Base-by-base conservation (phyloP, 106 monocot species). In the Acorus calamus region DNA sequence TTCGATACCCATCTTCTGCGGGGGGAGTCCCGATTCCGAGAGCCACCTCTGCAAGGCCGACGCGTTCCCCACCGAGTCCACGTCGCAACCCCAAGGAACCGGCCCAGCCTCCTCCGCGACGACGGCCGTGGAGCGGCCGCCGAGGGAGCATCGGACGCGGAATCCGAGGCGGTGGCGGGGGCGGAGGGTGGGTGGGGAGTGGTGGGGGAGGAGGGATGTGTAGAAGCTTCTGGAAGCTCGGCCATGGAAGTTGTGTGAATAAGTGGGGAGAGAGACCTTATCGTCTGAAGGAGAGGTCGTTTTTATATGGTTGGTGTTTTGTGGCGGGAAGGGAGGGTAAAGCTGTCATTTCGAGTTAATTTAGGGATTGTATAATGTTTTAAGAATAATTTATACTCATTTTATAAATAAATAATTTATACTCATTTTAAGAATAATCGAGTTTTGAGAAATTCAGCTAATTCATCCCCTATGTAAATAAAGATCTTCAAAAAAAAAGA, bases 41-140 rank as follows among this genome's bases (percentile, higher is more conserved):
- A 94, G 77, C 93, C 93, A 94, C 66, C 62, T 12, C 81, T 86
- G 83, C 57, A 94, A 77, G 55, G 73, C 79, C 50, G 66, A 70
- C 2, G 84, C 81, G 69, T 81, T 85, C 69, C 85, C 89, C 44
- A 77, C 65, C 6, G 87, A 80, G 53, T 83, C 83, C 50, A 77
- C 75, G 72, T 83, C 87, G 72, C 89, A 89, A n/a, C 89, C 89
- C 89, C 89, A 89, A 9, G 84, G 79, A n/a, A 89, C 66, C 13
- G 58, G 10, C 7, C 66, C 2, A 41, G 47, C 60, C 56, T 63
- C 60, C 28, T 28, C 28, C 28, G 28, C 28, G 28, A 28, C 28
- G 66, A 56, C 3, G 42, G 51, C 44, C 12, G 47, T 11, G 5
- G 62, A n/a, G 12, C 42, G 53, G 53, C 53, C 46, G 59, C 60